A percentile compares a stretch with the other conserved stretches of the same genome.
These are phyloP conservation scores for Neonothopanus nambi DNA, from an alignment of 1,284 basidiomycete genomes.

Conservation along the genomic window DNA sequence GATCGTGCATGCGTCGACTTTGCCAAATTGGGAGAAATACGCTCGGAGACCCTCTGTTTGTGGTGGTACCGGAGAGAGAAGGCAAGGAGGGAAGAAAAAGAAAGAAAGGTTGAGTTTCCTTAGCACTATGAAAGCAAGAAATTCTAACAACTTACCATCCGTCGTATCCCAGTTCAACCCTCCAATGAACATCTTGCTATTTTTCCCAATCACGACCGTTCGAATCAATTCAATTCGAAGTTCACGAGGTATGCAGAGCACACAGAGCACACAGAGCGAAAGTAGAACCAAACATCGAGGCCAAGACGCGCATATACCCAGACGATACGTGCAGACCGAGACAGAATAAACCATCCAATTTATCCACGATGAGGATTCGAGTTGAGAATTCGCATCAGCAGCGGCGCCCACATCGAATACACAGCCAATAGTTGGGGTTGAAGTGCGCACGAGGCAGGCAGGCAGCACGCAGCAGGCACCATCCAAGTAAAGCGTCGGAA, in stretches of 20 bases:
- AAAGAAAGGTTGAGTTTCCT: slow-evolving; percentile 20
- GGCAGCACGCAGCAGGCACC: too few species aligned
- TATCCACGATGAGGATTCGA: too few species aligned
- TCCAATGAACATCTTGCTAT: slow-evolving; percentile 97
- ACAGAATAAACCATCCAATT: slow-evolving; percentile 13
- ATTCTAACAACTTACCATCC: slow-evolving; percentile 69
- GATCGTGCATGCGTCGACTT: slow-evolving; percentile 90
- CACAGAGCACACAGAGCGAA: not conserved
- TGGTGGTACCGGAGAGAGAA: too few species aligned
- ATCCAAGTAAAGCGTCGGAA: too few species aligned
- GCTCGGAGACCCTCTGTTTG: slow-evolving; percentile 74
- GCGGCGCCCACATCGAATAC: too few species aligned
- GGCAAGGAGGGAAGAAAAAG: too few species aligned
- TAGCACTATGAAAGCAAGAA: slow-evolving; percentile 38
- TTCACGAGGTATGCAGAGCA: not conserved
- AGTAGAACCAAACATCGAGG: slow-evolving; percentile 19
- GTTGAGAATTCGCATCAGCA: too few species aligned
- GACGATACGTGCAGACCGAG: slow-evolving; percentile 20
- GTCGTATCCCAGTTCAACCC: slow-evolving; percentile 97
- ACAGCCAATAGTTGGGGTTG: slow-evolving; percentile 12
- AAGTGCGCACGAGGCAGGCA: slow-evolving; percentile 15
- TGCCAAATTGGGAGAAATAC: slow-evolving; percentile 90
- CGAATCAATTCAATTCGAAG: not conserved
- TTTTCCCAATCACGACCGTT: slow-evolving; percentile 18
- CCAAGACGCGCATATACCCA: slow-evolving; percentile 25